Evolutionary conservation across 345 rosid species (phyloP).

Genomic region (Camelina laxa): DNA sequence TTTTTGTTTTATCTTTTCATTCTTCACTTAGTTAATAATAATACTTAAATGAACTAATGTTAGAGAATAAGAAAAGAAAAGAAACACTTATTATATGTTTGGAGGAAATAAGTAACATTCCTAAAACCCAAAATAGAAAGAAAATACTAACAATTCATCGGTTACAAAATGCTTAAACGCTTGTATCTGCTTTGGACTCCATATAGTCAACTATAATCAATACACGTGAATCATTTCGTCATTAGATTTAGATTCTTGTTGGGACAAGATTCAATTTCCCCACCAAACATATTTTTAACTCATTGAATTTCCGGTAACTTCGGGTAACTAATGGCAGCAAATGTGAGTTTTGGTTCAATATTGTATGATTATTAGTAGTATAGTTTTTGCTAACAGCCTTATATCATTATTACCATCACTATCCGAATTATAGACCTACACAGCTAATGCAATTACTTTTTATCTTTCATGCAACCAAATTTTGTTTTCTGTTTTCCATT

Average conservation of each 20-base stretch:
- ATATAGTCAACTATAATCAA: constrained; percentile 21
- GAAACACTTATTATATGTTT: not conserved
- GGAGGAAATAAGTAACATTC: not conserved
- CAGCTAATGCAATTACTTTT: not conserved
- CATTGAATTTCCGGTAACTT: constrained; percentile 21
- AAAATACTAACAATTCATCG: not conserved
- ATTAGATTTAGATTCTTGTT: constrained; percentile 14
- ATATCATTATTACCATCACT: not conserved
- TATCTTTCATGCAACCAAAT: not conserved
- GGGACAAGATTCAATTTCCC: constrained; percentile 32
- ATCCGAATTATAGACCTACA: not conserved
- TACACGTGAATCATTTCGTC: constrained; percentile 29
- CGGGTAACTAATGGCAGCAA: not conserved
- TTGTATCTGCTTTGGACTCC: constrained; percentile 9
- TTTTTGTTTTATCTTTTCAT: too few relatives aligned
- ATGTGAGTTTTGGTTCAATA: not conserved
- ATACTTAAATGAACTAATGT: too few relatives aligned
- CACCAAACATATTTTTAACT: constrained; percentile 24
- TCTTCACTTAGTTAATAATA: too few relatives aligned
- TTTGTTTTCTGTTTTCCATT: not conserved
- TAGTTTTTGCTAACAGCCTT: not conserved
- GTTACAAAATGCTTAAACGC: not conserved
- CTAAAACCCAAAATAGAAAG: too few relatives aligned
- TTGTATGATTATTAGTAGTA: not conserved
- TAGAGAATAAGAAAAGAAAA: too few relatives aligned